phyloP scores from a whole-genome alignment of 2,329 filamentous ascomycete species.

The Fusarium armeniacum region DNA sequence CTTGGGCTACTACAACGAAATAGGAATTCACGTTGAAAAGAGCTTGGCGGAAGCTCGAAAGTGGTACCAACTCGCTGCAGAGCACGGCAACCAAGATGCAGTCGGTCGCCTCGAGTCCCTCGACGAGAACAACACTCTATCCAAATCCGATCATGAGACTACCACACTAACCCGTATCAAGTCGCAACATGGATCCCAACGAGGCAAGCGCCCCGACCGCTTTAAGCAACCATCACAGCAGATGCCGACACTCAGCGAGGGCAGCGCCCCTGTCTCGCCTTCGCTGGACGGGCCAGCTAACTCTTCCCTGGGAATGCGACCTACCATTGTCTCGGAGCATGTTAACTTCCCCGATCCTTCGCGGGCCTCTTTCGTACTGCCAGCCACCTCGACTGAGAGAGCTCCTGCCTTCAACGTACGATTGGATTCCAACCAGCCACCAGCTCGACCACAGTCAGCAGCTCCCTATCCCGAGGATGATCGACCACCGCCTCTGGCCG shows the following conservation, averaged over 20 bases:
- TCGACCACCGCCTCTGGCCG: constrained; percentile 64
- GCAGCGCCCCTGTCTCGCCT: constrained; percentile 51
- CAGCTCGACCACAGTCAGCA: constrained; percentile 65
- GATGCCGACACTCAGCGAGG: constrained; percentile 66
- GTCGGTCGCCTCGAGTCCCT: constrained; percentile 85
- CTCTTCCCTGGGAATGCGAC: constrained; percentile 59
- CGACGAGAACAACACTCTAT: constrained; percentile 84
- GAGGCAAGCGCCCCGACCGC: constrained; percentile 71
- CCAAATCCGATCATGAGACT: constrained; percentile 92
- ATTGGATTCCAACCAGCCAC: constrained; percentile 55
- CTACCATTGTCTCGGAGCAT: constrained; percentile 57
- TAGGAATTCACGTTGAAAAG: constrained; percentile 91
- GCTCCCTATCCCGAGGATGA: constrained; percentile 81
- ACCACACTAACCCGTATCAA: constrained; percentile 91
- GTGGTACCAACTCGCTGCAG: constrained; percentile 92
- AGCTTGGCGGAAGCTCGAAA: constrained; percentile 84
- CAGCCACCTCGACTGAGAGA: constrained; percentile 52
- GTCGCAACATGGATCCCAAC: constrained; percentile 79
- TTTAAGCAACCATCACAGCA: constrained; percentile 65
- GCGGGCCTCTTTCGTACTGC: constrained; percentile 55
- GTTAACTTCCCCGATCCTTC: constrained; percentile 64
- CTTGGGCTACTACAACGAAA: constrained; percentile 96
- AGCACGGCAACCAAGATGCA: constrained; percentile 93
- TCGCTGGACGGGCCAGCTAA: constrained; percentile 44
- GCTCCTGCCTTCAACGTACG: constrained; percentile 67